phyloP scores from a whole-genome alignment of 2,329 filamentous ascomycete species.

The Laburnicola sp. region DNA sequence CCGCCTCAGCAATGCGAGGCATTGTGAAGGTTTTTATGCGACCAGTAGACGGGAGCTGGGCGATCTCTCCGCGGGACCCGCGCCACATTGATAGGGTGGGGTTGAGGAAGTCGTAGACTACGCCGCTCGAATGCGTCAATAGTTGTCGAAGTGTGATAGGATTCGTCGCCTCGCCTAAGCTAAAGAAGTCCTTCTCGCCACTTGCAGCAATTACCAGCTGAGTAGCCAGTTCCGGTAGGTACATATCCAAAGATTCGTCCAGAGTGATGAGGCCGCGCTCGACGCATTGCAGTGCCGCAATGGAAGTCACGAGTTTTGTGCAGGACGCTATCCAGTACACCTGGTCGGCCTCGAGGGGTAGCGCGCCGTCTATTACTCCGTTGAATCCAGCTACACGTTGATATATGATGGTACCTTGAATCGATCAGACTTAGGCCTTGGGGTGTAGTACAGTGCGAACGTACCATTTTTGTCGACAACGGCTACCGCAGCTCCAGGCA shows the following conservation, averaged over 20 bases:
- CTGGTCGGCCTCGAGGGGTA: conserved; percentile 56
- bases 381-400: conserved; percentile 43
- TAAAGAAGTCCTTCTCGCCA: conserved; percentile 6
- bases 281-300: conserved; percentile 41
- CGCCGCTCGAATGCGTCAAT: conserved; percentile 55
- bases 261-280: conserved; percentile 38
- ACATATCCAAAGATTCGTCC: conserved; percentile 28
- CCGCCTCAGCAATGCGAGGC: conserved; percentile 36
- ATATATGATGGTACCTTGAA: conserved; percentile 43
- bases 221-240: conserved; percentile 28
- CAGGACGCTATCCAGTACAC: conserved; percentile 54
- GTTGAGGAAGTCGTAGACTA: conserved; percentile 50
- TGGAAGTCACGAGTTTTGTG: conserved; percentile 45
- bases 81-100: conserved; percentile 51
- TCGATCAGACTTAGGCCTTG: conserved; percentile 22
- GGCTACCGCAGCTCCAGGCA: conserved; percentile 24
- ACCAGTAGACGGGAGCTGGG: conserved; percentile 10
- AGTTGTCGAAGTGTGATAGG: conserved; percentile 42
- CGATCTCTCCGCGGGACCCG: conserved; percentile 29
- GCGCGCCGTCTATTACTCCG: conserved; percentile 38
- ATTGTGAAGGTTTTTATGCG: conserved; percentile 38
- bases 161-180: conserved; percentile 14
- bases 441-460: not conserved
- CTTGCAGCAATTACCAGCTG: conserved; percentile 18
- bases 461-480: conserved; percentile 27